Evolutionary conservation across 2,329 filamentous ascomycete species (phyloP).

Genomic region (Xylaria sp.): DNA sequence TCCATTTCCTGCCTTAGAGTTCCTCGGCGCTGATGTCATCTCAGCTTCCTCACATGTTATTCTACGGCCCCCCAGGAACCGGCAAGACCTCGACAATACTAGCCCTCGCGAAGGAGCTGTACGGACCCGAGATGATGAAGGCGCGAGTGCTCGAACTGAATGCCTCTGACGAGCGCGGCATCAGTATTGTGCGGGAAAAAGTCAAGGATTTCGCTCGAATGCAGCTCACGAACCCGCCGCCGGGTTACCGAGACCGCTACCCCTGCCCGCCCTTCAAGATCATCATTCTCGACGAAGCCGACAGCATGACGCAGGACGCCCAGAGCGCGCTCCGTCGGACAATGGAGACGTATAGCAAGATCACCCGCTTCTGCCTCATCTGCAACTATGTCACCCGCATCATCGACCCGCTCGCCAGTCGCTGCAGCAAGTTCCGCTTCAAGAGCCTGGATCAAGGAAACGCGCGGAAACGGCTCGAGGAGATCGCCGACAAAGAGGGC

Average conservation of each 20-base stretch:
- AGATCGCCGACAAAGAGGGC: constrained; percentile 83
- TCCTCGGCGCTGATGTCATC: constrained; percentile 12
- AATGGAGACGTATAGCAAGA: constrained; percentile 98
- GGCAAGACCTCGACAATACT: constrained; percentile 99
- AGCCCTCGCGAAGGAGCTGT: constrained; percentile 95
- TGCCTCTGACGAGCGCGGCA: constrained; percentile 97
- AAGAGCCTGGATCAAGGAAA: constrained; percentile 92
- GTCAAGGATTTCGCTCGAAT: constrained; percentile 98
- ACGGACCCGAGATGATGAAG: constrained; percentile 92
- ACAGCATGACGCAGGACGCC: constrained; percentile 98
- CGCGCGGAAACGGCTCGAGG: constrained; percentile 78
- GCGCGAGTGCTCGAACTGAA: constrained; percentile 98
- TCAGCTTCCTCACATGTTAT: constrained; percentile 96
- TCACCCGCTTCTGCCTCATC: constrained; percentile 95
- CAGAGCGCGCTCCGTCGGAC: constrained; percentile 91
- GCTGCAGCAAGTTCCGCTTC: constrained; percentile 97
- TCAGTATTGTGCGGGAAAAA: constrained; percentile 95
- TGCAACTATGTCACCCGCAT: constrained; percentile 99
- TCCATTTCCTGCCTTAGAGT: not conserved
- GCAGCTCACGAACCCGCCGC: constrained; percentile 85
- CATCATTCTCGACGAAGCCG: constrained; percentile 96
- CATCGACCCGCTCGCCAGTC: constrained; percentile 91
- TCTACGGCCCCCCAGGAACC: constrained; percentile 96
- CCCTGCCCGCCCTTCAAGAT: constrained; percentile 99
- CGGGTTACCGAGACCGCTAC: constrained; percentile 74